phyloP scores from a whole-genome alignment of 495 filamentous ascomycete species.

The Bryoglossum gracile region DNA sequence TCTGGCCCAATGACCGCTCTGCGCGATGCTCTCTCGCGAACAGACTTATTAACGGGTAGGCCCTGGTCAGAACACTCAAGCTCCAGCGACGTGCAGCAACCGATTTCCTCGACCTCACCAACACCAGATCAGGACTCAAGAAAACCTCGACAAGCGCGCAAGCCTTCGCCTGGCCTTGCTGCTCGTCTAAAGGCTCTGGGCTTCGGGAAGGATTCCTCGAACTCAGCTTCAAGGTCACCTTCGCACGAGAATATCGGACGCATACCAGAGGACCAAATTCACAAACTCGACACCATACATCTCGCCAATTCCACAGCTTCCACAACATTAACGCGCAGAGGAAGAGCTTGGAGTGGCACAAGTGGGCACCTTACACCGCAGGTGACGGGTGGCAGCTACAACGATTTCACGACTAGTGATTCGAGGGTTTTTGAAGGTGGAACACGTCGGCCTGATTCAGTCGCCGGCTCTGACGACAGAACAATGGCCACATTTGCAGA shows the following conservation, averaged over 20 bases:
- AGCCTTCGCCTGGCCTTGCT: conserved; percentile 65
- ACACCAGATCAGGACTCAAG: conserved; percentile 6
- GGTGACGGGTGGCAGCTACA: conserved; percentile 15
- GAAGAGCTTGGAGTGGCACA: conserved; percentile 50
- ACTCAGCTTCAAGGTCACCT: conserved; percentile 27
- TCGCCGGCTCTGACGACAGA: conserved; percentile 14
- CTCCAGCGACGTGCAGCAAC: conserved; percentile 7
- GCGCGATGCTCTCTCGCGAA: conserved; percentile 17
- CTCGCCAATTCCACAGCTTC: conserved; percentile 44
- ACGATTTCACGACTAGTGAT: conserved; percentile 9
- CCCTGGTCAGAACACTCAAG: conserved; percentile 15
- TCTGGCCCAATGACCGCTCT: conserved; percentile 17
- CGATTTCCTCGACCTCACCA: not conserved
- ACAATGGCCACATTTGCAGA: conserved; percentile 15
- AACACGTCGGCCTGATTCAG: conserved; percentile 15
- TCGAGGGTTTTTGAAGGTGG: conserved; percentile 17
- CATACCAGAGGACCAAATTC: conserved; percentile 66
- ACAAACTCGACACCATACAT: conserved; percentile 57
- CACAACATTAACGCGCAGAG: conserved; percentile 47
- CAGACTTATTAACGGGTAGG: conserved; percentile 14
- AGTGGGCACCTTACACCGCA: conserved; percentile 24
- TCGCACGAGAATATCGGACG: conserved; percentile 48
- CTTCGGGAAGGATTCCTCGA: conserved; percentile 41
- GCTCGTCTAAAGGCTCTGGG: conserved; percentile 70
- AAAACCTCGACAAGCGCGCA: conserved; percentile 36